phyloP scores from a whole-genome alignment of 2,329 filamentous ascomycete species.

The Fusarium proliferatum region DNA sequence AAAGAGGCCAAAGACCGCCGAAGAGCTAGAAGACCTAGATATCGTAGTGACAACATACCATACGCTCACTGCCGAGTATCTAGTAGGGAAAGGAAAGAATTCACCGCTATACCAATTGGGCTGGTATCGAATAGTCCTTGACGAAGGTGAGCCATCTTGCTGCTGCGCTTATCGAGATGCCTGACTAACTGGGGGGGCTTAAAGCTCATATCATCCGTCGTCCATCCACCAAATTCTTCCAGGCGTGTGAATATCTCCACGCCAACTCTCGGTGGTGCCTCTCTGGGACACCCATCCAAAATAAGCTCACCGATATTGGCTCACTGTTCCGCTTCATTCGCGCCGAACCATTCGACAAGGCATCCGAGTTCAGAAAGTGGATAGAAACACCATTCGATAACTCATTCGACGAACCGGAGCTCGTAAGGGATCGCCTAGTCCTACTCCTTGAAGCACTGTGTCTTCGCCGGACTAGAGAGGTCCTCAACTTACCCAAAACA shows the following conservation, averaged over 20 bases:
- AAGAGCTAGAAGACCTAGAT: neutral
- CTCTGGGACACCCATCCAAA: constrained; percentile 66
- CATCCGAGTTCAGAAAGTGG: constrained; percentile 5
- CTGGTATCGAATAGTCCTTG: constrained; percentile 57
- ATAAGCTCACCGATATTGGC: constrained; percentile 60
- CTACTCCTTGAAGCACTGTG: neutral
- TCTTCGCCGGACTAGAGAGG: neutral
- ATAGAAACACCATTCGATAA: neutral
- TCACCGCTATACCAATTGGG: constrained; percentile 1
- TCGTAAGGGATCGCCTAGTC: neutral
- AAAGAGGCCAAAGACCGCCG: neutral
- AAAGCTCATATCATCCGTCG: constrained; percentile 60
- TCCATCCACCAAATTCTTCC: constrained; percentile 56
- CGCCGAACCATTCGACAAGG: neutral
- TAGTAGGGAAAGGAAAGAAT: neutral
- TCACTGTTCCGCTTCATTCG: constrained; percentile 29
- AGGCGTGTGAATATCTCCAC: constrained; percentile 53
- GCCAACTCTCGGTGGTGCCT: constrained; percentile 63
- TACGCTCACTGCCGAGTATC: constrained; percentile 3
- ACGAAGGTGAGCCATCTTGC: constrained; percentile 53
- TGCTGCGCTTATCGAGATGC: rapidly evolving
- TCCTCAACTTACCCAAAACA: neutral
- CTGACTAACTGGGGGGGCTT: rapidly evolving
- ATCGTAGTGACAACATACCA: constrained; percentile 14
- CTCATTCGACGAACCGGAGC: neutral